Evolutionary conservation across 2,329 filamentous ascomycete genomes (phyloP).

Genomic region (Diaporthe nobilis): DNA sequence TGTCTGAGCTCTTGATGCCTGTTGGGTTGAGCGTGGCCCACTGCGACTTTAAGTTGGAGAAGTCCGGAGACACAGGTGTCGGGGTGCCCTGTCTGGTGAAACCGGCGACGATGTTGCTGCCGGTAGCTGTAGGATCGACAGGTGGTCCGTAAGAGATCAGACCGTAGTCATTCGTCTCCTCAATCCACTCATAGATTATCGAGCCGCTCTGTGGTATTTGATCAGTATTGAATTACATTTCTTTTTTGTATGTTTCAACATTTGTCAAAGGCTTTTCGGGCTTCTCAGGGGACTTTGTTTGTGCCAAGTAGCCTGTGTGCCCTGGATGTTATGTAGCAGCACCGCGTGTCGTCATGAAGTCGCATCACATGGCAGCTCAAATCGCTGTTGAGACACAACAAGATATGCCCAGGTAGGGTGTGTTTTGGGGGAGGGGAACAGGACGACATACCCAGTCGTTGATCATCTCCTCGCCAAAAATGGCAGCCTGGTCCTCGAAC

Average conservation of each 20-base stretch:
- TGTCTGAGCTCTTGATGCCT: constrained; percentile 73
- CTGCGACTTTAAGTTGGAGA: constrained; percentile 80
- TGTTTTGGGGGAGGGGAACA: neutral
- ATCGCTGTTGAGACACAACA: neutral
- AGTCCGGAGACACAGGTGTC: constrained; percentile 81
- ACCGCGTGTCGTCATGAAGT: neutral
- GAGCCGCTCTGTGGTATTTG: constrained; percentile 66
- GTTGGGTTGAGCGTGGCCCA: constrained; percentile 82
- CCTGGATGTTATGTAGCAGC: neutral
- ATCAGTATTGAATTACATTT: neutral
- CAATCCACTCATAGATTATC: constrained; percentile 92
- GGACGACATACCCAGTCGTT: constrained; percentile 66
- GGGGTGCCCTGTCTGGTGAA: constrained; percentile 81
- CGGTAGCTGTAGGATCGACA: constrained; percentile 65
- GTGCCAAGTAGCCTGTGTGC: neutral
- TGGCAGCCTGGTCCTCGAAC: constrained; percentile 81
- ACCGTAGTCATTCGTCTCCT: constrained; percentile 87
- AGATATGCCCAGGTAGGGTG: neutral
- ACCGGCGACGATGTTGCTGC: constrained; percentile 73
- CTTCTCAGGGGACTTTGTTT: neutral
- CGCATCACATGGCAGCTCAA: neutral
- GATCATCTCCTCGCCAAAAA: constrained; percentile 82
- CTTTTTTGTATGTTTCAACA: too few species aligned
- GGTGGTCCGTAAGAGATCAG: constrained; percentile 80
- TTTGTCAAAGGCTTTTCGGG: neutral